A percentile compares a stretch with the other conserved stretches of the same genome.
These are phyloP conservation scores for Rhypophila decipiens DNA, from an alignment of 495 filamentous ascomycete genomes.

Conservation along the genomic window DNA sequence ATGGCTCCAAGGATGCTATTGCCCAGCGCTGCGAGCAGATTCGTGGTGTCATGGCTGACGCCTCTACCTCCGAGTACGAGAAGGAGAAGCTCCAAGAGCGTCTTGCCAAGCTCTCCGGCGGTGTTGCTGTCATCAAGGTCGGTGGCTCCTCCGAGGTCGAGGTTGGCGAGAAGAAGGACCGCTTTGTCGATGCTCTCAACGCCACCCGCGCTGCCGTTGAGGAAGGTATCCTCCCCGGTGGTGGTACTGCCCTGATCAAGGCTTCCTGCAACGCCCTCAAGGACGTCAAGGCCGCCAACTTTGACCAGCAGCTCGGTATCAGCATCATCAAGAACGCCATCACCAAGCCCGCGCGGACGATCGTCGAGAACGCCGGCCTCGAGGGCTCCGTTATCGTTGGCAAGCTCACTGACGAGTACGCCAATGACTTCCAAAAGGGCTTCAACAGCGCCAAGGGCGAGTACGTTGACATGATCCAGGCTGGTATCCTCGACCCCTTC, in stretches of 20 bases:
- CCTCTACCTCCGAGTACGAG: constrained; percentile 94
- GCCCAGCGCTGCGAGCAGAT: constrained; percentile 97
- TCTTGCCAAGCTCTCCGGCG: constrained; percentile 97
- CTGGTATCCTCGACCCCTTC: constrained; percentile 96
- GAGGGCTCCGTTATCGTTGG: constrained; percentile 96
- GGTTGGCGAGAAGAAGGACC: constrained; percentile 99
- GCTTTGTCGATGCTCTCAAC: constrained; percentile 96
- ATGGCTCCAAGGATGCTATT: constrained; percentile 91
- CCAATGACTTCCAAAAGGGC: constrained; percentile 92
- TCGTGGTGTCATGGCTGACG: constrained; percentile 90
- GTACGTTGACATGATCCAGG: constrained; percentile 96
- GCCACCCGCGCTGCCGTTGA: constrained; percentile 97
- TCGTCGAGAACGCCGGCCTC: constrained; percentile 94
- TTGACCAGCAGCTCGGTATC: constrained; percentile 98
- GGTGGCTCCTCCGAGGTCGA: constrained; percentile 96
- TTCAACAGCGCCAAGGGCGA: constrained; percentile 94
- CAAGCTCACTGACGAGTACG: constrained; percentile 94
- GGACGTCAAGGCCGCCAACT: constrained; percentile 81
- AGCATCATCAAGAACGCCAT: constrained; percentile 96
- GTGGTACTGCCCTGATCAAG: constrained; percentile 97
- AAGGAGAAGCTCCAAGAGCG: constrained; percentile 99
- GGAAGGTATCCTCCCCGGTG: constrained; percentile 96
- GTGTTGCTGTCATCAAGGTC: constrained; percentile 99
- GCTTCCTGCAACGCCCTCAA: constrained; percentile 83
- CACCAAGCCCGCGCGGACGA: constrained; percentile 85